phyloP scores from a whole-genome alignment of 2,329 filamentous ascomycete species.

The Karstenula rhodostoma region DNA sequence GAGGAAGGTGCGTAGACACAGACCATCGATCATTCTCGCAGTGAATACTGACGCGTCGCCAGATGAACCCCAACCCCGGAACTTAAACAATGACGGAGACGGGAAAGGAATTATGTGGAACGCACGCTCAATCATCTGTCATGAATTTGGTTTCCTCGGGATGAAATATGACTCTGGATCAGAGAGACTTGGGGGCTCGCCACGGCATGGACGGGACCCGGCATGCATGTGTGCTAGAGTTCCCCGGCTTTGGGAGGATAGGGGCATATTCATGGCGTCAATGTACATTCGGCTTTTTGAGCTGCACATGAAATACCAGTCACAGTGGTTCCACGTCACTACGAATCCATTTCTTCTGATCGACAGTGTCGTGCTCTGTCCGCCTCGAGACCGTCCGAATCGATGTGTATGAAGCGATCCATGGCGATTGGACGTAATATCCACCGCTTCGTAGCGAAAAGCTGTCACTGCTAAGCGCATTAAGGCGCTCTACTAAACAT shows the following conservation, averaged over 20 bases:
- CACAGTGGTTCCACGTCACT: background rate
- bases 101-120: conserved; percentile 38
- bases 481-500: background rate
- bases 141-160: conserved; percentile 47
- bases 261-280: conserved; percentile 52
- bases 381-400: background rate
- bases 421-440: background rate
- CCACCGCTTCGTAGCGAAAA: background rate
- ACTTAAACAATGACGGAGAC: conserved; percentile 58
- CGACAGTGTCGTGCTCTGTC: background rate
- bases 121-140: conserved; percentile 44
- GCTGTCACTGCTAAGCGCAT: background rate
- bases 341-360: background rate
- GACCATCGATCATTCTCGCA: background rate
- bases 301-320: conserved; percentile 9
- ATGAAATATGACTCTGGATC: conserved; percentile 52
- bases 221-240: conserved; percentile 39
- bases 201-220: conserved; percentile 38
- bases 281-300: conserved; percentile 47
- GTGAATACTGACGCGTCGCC: conserved; percentile 23
- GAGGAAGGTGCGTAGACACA: conserved; percentile 76
- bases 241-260: conserved; percentile 48
- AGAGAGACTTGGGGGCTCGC: conserved; percentile 44
- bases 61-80: conserved; percentile 91
- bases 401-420: background rate